Evolutionary conservation across 2,329 filamentous ascomycete genomes (phyloP), one percentile per base, ranked within the genome.

Genomic region (Pleomassaria siparia): DNA sequence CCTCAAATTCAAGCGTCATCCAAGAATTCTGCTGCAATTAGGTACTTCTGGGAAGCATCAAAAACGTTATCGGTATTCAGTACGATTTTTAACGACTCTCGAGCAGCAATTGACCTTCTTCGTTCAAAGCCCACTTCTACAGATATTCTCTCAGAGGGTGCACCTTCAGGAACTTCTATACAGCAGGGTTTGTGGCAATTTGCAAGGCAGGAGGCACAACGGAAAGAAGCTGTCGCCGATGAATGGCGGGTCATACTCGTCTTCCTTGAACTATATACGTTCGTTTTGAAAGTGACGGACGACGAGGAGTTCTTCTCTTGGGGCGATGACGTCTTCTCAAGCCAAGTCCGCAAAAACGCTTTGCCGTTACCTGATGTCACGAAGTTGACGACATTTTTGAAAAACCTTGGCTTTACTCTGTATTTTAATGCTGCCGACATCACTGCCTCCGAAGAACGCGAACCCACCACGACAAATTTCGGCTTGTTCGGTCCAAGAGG

Each of bases 191-290:
- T 63, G 15, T 71, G 66, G 66, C 67, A 70, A 49, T 59, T 66
- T 9, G 64, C 70, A 5, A 50, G 59, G 24, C 58, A 67, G 26
- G 55, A 66, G 29, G 35, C 62, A 20, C 56, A 67, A 12, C 62
- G 67, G 26, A 63, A 70, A 66, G 44, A 62, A 57, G 54, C 77
- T 65, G 70, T 77, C 72, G 72, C 78, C 21, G 80, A 85, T 56
- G 90, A 97, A 64, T 99, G 94, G 94, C 85, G 87, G 15, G 85
- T 94, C 1, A 83, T 96, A 33, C 76, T 97, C 0, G 80, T 99
- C 0, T 97, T 99, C 64, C 79, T 99, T 5, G 94, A 99, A 61
- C 80, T 99, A 0, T 99, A 96, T 66, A 90, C 88, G 2, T 97
- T 97, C 66, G 84, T 96, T 2, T 76, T 97, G 11, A 88, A 94